Evolutionary conservation across 768 basidiomycete species (phyloP), one percentile per base, ranked within the genome.

Genomic region (Russula sp.): DNA sequence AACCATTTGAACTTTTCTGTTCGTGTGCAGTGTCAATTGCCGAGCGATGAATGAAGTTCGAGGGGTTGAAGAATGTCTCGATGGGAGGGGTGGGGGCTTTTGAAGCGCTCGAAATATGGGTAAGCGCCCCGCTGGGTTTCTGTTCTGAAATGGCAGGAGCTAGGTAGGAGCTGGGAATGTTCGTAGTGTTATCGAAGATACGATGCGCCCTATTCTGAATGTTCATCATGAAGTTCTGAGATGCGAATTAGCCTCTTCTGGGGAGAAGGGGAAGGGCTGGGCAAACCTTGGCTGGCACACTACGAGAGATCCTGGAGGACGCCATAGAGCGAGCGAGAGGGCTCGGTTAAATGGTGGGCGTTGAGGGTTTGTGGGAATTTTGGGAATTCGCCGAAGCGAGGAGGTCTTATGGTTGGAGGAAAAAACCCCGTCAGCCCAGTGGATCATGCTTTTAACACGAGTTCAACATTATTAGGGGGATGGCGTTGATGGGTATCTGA

Each of bases 381-480:
- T 32, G 52, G 13, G 34, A 59, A 36, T 35, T 42, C 35, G 32
- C 25, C 48, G 45, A 50, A 43, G 38, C 36, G 45, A 58, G 25
- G 34, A 57, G 59, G 59, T 65, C 63, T 66, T 66, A 66, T 51
- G 60, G 61, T 43, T 48, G 51, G 42, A 65, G 22, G 36, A 13
- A 29, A 55, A 42, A 35, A 29, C 29, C 39, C 50, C 41, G 52
- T 65, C 4, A 48, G 51, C 45, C 53, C 36, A 43, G 42, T 29
- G 29, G 13, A 52, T 66, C 63, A 66, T 65, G 66, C 66, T 18
- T 58, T 38, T 11, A 42, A 65, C 66, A 65, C 66, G 66, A 66
- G 66, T 58, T n/a, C 16, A 38, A 16, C 43, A 29, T 29, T 25
- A 49, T 42, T 59, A 58, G 48, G 58, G 55, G 62, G 39, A 22